A percentile compares a stretch with the other conserved stretches of the same genome.
Conservation (phyloP, 345 rosid genomes). For the Excoecaria cochinchinensis region DNA sequence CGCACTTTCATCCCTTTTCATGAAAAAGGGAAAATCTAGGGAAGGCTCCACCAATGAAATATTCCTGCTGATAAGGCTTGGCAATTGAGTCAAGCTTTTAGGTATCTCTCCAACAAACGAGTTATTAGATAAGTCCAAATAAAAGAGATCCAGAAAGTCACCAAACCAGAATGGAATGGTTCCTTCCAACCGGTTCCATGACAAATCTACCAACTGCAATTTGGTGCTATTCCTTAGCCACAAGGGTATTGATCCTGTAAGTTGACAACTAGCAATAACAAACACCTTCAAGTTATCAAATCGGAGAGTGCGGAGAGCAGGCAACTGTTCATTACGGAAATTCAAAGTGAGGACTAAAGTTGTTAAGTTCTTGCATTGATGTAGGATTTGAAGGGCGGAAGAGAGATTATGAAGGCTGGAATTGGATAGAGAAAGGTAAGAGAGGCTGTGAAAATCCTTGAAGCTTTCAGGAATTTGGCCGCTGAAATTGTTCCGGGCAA, state of each 20-base stretch:
- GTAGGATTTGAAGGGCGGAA: conserved; percentile 55
- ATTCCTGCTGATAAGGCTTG: conserved; percentile 40
- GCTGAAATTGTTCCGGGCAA: conserved; percentile 57
- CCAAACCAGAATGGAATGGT: conserved; percentile 59
- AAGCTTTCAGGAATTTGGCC: conserved; percentile 66
- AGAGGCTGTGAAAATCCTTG: conserved; percentile 50
- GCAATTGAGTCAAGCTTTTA: conserved; percentile 42
- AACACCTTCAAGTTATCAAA: conserved; percentile 64
- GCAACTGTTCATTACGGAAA: conserved; percentile 57
- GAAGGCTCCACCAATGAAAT: conserved; percentile 54
- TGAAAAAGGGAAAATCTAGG: conserved; percentile 56
- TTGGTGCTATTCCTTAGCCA: conserved; percentile 57
- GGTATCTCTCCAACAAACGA: conserved; percentile 59
- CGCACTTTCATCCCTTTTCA: conserved; percentile 48
- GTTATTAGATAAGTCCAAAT: conserved; percentile 69
- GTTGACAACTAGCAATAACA: conserved; percentile 59
- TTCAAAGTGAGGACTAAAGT: conserved; percentile 66
- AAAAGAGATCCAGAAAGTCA: conserved; percentile 44
- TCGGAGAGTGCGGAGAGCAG: conserved; percentile 38
- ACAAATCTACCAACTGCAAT: conserved; percentile 77
- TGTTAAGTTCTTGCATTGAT: conserved; percentile 59
- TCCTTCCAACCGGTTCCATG: conserved; percentile 65
- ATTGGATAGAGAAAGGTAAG: conserved; percentile 63
- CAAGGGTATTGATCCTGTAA: conserved; percentile 55
- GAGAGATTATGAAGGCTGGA: conserved; percentile 53